Evolutionary conservation across 78 protist genomes (phyloP).

Genomic region (Dictyostelium firmibasis): DNA sequence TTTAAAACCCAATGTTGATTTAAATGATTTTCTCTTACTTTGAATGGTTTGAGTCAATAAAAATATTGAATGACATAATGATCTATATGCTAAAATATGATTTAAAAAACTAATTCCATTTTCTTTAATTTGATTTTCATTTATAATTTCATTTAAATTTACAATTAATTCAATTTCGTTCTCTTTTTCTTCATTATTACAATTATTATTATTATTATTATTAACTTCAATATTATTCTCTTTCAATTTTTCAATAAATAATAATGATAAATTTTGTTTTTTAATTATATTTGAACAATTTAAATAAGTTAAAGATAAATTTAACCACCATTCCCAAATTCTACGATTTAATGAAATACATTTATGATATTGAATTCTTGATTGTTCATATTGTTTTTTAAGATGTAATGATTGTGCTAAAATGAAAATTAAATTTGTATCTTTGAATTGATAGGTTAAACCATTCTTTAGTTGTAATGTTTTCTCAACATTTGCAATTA

Average conservation of each 20-base stretch:
- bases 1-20: not conserved
- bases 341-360: not conserved
- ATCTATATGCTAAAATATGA: not conserved
- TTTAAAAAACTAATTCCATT: not conserved
- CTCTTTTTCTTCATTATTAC: not conserved
- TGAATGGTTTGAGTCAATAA: not conserved
- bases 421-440: not conserved
- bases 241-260: not conserved
- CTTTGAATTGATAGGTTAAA: not conserved
- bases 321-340: slow-evolving; percentile 75
- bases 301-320: slow-evolving; percentile 10
- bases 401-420: slow-evolving; percentile 31
- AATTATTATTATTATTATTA: too few species aligned
- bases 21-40: not conserved
- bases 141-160: not conserved
- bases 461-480: not conserved
- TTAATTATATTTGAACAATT: not conserved
- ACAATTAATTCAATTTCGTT: not conserved
- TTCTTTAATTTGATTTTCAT: not conserved
- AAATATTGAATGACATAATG: not conserved
- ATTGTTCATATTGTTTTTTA: not conserved
- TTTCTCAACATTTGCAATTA: not conserved
- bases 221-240: not conserved
- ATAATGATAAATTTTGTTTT: not conserved
- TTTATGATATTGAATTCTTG: slow-evolving; percentile 30